phyloP scores from a whole-genome alignment of 345 rosid genomes.

The Sisymbrium irio region DNA sequence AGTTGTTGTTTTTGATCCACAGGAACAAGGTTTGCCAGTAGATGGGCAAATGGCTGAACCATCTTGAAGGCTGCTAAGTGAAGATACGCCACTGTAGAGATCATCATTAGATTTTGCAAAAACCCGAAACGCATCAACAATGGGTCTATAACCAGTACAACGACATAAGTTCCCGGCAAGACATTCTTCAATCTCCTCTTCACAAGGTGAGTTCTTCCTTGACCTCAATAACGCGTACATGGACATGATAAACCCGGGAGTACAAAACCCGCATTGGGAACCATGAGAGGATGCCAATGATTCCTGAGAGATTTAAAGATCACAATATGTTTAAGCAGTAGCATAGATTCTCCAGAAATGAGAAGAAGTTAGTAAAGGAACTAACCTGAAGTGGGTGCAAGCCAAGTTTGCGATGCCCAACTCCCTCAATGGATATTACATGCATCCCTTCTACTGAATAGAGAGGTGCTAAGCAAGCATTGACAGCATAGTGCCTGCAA shows the following conservation, averaged over 20 bases:
- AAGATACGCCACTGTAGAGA: slow-evolving; percentile 46
- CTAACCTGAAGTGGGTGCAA: slow-evolving; percentile 90
- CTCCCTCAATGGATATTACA: slow-evolving; percentile 87
- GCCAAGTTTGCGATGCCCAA: slow-evolving; percentile 71
- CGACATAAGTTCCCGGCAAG: slow-evolving; percentile 95
- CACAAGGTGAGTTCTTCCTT: slow-evolving; percentile 55
- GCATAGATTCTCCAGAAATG: slow-evolving; percentile 6
- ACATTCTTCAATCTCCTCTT: slow-evolving; percentile 88
- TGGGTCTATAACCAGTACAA: slow-evolving; percentile 94
- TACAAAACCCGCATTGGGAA: slow-evolving; percentile 97
- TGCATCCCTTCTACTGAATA: slow-evolving; percentile 98
- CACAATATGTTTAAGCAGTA: neutral
- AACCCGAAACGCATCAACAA: slow-evolving; percentile 86
- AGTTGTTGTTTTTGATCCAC: slow-evolving; percentile 43
- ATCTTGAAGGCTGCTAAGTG: slow-evolving; percentile 44
- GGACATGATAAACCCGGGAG: slow-evolving; percentile 97
- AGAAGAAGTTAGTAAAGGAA: neutral
- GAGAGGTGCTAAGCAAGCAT: slow-evolving; percentile 93
- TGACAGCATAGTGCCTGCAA: slow-evolving; percentile 88
- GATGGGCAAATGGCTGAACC: slow-evolving; percentile 79
- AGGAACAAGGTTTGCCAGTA: slow-evolving; percentile 88
- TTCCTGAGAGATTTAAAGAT: slow-evolving; percentile 48
- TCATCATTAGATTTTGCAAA: slow-evolving; percentile 79
- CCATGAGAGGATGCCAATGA: slow-evolving; percentile 76
- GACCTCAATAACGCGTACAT: slow-evolving; percentile 83